Conservation (phyloP, 306 rosid genomes). For the Lathyrus tuberosus region DNA sequence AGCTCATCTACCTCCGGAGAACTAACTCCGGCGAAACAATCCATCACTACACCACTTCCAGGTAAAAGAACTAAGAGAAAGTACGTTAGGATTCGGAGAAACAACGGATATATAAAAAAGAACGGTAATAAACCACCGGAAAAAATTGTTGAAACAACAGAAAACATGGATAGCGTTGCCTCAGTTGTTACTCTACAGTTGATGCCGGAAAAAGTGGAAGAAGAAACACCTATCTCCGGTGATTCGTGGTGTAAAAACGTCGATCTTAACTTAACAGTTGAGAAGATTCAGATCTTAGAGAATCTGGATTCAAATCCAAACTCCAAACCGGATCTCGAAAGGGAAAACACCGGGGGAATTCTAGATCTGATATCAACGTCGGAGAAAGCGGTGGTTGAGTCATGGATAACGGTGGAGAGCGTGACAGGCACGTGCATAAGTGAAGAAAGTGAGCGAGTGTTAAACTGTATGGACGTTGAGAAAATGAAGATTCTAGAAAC, state of each 20-base stretch:
- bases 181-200: constrained; percentile 53
- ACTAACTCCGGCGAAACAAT: constrained; percentile 14
- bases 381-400: constrained; percentile 37
- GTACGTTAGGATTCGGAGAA: constrained; percentile 64
- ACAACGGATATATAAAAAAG: constrained; percentile 37
- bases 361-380: constrained; percentile 3
- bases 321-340: background rate
- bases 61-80: constrained; percentile 58
- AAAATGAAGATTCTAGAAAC: constrained; percentile 57
- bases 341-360: background rate
- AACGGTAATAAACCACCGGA: constrained; percentile 31
- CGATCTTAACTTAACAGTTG: constrained; percentile 49
- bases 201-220: constrained; percentile 64
- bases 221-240: constrained; percentile 25
- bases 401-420: constrained; percentile 86
- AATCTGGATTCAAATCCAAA: constrained; percentile 18
- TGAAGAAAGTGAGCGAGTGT: constrained; percentile 14
- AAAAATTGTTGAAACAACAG: background rate
- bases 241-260: constrained; percentile 47
- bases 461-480: constrained; percentile 70
- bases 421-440: constrained; percentile 82
- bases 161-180: background rate
- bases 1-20: constrained; percentile 21
- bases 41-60: background rate
- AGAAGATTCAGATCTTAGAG: constrained; percentile 38